Evolutionary conservation across 2,329 filamentous ascomycete species (phyloP).

Genomic region (Arthrinium phaeospermum): DNA sequence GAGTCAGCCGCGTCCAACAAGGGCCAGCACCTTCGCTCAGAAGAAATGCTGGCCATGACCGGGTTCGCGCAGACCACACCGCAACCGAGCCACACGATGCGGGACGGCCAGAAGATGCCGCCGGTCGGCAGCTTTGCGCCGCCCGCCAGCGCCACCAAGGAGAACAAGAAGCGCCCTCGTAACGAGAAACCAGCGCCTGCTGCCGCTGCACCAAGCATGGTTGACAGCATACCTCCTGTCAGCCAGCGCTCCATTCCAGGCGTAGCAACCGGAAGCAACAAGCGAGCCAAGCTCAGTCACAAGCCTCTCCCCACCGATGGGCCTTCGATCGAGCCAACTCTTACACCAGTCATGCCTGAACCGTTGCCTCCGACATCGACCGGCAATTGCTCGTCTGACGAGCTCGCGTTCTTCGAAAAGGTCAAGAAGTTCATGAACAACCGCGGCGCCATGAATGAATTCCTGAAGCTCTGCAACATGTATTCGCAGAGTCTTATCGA

Average conservation of each 20-base stretch:
- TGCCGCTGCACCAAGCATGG: conserved; percentile 43
- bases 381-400: conserved; percentile 78
- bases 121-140: conserved; percentile 95
- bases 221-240: conserved; percentile 49
- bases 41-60: conserved; percentile 68
- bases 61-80: conserved; percentile 56
- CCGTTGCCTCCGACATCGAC: conserved; percentile 80
- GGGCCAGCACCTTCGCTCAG: conserved; percentile 61
- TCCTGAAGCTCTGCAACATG: conserved; percentile 94
- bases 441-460: conserved; percentile 91
- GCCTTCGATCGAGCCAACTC: conserved; percentile 77
- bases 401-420: conserved; percentile 92
- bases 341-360: conserved; percentile 87
- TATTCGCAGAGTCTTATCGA: conserved; percentile 94
- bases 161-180: conserved; percentile 85
- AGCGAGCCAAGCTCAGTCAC: conserved; percentile 79
- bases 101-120: conserved; percentile 79
- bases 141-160: conserved; percentile 79
- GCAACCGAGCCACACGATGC: conserved; percentile 53
- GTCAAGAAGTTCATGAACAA: conserved; percentile 97
- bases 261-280: conserved; percentile 47
- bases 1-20: conserved; percentile 70
- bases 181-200: conserved; percentile 59
- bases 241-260: conserved; percentile 43
- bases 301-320: conserved; percentile 65